Percentiles rank a stretch among this genome's conserved stretches.
These are phyloP conservation scores for Puccinia polysora DNA, from an alignment of 1,284 basidiomycete species.

Conservation along the genomic window DNA sequence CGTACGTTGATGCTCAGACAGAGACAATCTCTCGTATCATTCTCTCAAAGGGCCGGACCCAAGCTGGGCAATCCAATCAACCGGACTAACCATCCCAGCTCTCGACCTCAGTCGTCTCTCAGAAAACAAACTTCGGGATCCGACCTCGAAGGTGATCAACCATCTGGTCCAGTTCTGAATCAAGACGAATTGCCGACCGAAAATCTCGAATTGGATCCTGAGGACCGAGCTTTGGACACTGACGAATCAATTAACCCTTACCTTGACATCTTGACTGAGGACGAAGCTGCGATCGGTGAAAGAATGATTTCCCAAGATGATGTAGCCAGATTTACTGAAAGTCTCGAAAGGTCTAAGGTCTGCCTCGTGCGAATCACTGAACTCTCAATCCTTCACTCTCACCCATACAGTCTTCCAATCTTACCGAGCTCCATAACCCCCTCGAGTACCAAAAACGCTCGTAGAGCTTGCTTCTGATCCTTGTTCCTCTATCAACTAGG, in stretches of 20 bases:
- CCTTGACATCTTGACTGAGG: slow-evolving; percentile 16
- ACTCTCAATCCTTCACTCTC: too few species aligned
- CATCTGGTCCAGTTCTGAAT: not conserved
- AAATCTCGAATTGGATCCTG: not conserved
- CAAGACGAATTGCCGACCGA: not conserved
- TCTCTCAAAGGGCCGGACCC: not conserved
- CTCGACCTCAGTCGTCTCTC: not conserved
- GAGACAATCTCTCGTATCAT: not conserved
- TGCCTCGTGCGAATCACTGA: too few species aligned
- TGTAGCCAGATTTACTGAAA: slow-evolving; percentile 19
- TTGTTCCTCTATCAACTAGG: too few species aligned
- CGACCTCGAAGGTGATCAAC: not conserved
- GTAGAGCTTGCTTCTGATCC: too few species aligned
- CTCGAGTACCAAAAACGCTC: too few species aligned
- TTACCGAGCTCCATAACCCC: too few species aligned
- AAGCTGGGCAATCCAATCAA: not conserved
- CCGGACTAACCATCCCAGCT: not conserved
- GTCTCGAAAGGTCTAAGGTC: slow-evolving; percentile 22
- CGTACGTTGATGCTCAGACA: not conserved
- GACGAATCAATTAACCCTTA: slow-evolving; percentile 14
- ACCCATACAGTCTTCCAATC: too few species aligned
- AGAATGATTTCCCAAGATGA: slow-evolving; percentile 33
- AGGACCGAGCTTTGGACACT: not conserved
- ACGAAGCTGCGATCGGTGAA: slow-evolving; percentile 25
- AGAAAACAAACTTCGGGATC: slow-evolving; percentile 7